Evolutionary conservation across 1,139 yeast genomes (phyloP).

Genomic region (Zygotorulaspora mrakii): DNA sequence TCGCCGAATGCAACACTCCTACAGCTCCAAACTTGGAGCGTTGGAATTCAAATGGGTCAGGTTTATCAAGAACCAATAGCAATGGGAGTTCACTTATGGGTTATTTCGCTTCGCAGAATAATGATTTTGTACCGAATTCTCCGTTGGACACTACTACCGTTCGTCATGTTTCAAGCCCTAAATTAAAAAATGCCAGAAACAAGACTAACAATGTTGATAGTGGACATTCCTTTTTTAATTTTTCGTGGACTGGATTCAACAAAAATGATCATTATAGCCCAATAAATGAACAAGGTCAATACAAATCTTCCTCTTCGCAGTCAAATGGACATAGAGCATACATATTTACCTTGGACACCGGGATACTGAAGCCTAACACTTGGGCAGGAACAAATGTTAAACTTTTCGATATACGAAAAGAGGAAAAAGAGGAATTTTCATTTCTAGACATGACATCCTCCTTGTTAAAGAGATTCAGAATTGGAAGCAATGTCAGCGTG

Average conservation of each 20-base stretch:
- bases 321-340: constrained; percentile 11
- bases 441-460: constrained; percentile 38
- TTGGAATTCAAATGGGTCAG: constrained; percentile 28
- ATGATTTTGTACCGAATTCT: constrained; percentile 11
- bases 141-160: constrained; percentile 11
- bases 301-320: constrained; percentile 7
- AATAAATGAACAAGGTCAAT: constrained; percentile 13
- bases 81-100: constrained; percentile 29
- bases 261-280: constrained; percentile 21
- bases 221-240: constrained; percentile 27
- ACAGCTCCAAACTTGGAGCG: constrained; percentile 25
- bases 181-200: constrained; percentile 7
- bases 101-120: constrained; percentile 18
- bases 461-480: constrained; percentile 31
- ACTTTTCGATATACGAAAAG: constrained; percentile 54
- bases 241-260: constrained; percentile 34
- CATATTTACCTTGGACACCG: constrained; percentile 22
- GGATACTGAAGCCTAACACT: constrained; percentile 37
- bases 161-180: constrained; percentile 7
- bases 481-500: constrained; percentile 22
- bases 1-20: constrained; percentile 7
- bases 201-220: constrained; percentile 11
- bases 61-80: constrained; percentile 33
- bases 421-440: constrained; percentile 35
- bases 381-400: constrained; percentile 66